Base-by-base conservation (phyloP, 495 filamentous ascomycete species). In the Cercophora newfieldiana region DNA sequence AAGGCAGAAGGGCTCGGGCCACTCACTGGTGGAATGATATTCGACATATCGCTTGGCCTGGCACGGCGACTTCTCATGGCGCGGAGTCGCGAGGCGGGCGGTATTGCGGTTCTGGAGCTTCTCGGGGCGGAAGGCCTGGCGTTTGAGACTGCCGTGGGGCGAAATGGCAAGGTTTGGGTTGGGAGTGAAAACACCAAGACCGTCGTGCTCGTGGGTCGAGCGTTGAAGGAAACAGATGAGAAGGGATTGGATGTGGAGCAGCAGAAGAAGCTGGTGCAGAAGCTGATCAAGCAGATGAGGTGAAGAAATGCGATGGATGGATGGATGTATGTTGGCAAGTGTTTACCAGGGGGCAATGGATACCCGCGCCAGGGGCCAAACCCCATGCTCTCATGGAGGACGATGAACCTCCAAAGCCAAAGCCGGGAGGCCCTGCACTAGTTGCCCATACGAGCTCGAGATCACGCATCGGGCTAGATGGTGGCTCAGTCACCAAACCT, bases 151-250 rank as follows among this genome's bases (percentile, higher is more conserved):
- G 95, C 95, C 3, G 92, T 97, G 26, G 96, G 96, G 24, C 88
- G 94, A 74, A 99, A 99, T 76, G 95, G 95, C 22, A 90, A 86
- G 79, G 85, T 97, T 37, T 97, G 95, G 95, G 89, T 98, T 19
- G 86, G 92, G 68, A 86, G 88, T 56, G 90, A 87, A 16, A 89
- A 82, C 54, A 84, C 80, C 75, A 85, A 81, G 66, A 93, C 91
- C 8, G 71, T 81, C 44, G 72, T 97, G 57, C 82, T 86, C 6
- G 88, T 97, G 62, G 94, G 94, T n/a, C 85, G 87, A 68, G 92
- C 92, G 64, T 77, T 98, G 60, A 83, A 83, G 72, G 86, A 89
- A 74, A 91, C 90, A 7, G 95, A 97, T 74, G 82, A 87, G 67
- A 79, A 85, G 29, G 82, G 82, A 1, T 79, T 96, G 67, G 83